These are phyloP conservation scores for Plasmodium fragile DNA, from an alignment of 169 alveolate species.

Conservation along the genomic window DNA sequence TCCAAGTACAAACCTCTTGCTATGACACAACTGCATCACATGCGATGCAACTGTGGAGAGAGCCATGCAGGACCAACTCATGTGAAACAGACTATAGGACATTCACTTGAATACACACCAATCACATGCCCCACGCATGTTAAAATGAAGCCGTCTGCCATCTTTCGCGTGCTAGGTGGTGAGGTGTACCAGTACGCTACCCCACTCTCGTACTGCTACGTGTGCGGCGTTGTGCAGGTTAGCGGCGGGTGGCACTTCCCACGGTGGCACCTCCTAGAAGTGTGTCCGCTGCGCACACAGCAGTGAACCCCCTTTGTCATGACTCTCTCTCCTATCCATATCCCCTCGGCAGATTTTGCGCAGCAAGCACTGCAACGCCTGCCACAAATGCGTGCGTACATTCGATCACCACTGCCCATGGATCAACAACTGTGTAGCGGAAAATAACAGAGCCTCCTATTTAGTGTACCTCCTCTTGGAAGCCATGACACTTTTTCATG, in stretches of 20 bases:
- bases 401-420: conserved; percentile 66
- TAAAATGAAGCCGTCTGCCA: not conserved
- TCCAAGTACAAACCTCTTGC: not conserved
- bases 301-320: not conserved
- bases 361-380: conserved; percentile 29
- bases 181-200: not conserved
- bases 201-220: not conserved
- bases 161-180: not conserved
- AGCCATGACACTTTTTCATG: conserved; percentile 1
- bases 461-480: conserved; percentile 36
- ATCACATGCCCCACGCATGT: not conserved
- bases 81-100: not conserved
- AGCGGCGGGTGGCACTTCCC: not conserved
- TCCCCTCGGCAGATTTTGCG: conserved; percentile 6
- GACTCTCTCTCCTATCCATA: not conserved
- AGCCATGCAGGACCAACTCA: not conserved
- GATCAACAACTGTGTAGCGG: conserved; percentile 68
- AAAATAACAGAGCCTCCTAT: conserved; percentile 27
- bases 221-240: conserved; percentile 1
- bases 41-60: not conserved
- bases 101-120: not conserved
- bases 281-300: not conserved
- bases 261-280: not conserved
- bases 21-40: not conserved
- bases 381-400: conserved; percentile 33